These are phyloP conservation scores for Solanum corneliomulleri DNA, from an alignment of 257 asterid genomes.

Conservation along the genomic window DNA sequence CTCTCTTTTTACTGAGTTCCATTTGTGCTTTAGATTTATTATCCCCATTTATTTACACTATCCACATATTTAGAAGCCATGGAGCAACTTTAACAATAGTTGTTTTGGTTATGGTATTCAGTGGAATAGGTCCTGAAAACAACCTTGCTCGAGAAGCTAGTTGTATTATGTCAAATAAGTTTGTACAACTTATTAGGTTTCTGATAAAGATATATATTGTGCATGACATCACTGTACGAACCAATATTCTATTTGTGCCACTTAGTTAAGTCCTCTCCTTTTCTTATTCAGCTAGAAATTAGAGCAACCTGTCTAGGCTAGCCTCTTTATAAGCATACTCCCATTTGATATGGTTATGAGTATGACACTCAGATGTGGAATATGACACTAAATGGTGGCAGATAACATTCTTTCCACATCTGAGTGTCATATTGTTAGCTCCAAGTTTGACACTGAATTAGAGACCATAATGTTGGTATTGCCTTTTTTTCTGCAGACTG, in stretches of 20 bases:
- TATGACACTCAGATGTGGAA: not conserved
- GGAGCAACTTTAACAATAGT: not conserved
- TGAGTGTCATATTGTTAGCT: not conserved
- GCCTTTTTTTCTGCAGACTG: conserved; percentile 40
- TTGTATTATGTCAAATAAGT: not conserved
- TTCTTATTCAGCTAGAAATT: not conserved
- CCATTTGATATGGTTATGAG: not conserved
- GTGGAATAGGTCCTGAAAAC: not conserved
- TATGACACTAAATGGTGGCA: not conserved
- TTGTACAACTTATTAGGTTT: not conserved
- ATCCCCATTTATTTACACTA: not conserved
- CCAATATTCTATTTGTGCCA: not conserved
- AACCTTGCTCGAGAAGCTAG: not conserved
- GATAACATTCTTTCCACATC: not conserved
- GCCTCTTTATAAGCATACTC: not conserved
- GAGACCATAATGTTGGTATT: not conserved
- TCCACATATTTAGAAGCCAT: not conserved
- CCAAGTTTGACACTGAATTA: not conserved
- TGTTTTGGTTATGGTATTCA: not conserved
- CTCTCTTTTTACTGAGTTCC: not conserved
- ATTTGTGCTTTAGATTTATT: not conserved
- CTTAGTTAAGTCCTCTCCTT: not conserved
- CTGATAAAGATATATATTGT: not conserved
- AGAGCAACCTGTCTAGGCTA: not conserved
- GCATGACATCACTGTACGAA: not conserved